Base-by-base conservation (phyloP, 306 rosid species). In the Spatholobus suberectus region DNA sequence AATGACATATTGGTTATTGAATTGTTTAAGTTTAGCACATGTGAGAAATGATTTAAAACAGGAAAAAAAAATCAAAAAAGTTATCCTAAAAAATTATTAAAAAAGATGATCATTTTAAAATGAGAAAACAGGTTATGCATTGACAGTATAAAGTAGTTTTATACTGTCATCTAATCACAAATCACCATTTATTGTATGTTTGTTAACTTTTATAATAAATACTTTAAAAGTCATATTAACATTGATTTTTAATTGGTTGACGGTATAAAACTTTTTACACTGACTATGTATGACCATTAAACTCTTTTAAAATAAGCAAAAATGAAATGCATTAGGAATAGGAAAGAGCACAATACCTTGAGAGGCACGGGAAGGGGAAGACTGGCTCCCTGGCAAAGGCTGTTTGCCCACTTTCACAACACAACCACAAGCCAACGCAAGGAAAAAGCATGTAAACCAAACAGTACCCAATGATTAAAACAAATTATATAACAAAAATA, bases 371-470 rank as follows among this genome's bases (percentile, higher is more conserved):
- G 91, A 78, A 96, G 98, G 29, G 99, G 99, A 40, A 93, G 82
- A 86, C 78, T 93, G 20, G 99, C 98, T 84, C 99, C 99, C 81
- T 96, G 99, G 88, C 88, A 87, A 59, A 96, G 98, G 81, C 99
- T 91, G 69, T 93, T 93, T 24, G 94, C 99, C 98, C 98, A 93
- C 98, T 96, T 90, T 87, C 70, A 85, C 26, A 83, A 35, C 46
- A 81, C n/a, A 83, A 66, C 34, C 47, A 63, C 27, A 62, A 66
- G 23, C 13, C 27, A 58, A 70, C 46, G 67, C 4, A 29, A 77
- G 24, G 37, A 20, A 67, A 85, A 44, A 12, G 0, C 47, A 72
- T 21, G 29, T 41, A 18, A 84, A 55, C n/a, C 15, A 52, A 61
- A 68, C 21, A 52, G 24, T 24, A 41, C 18, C 20, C 32, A 29